phyloP scores from a whole-genome alignment of 2,329 filamentous ascomycete genomes.

The Leptosphaerulina australis region DNA sequence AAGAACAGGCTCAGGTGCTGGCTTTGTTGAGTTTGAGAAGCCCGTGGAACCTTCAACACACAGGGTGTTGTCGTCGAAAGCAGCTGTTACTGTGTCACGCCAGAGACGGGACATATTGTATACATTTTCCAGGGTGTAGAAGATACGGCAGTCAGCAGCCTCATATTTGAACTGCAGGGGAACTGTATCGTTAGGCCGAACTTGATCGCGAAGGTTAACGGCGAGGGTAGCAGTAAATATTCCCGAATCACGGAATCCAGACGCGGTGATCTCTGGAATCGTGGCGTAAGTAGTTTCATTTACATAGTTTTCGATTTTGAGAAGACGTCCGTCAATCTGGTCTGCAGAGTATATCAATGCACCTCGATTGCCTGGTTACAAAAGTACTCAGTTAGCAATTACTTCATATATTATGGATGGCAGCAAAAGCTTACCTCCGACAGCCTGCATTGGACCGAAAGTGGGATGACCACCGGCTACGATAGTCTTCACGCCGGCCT shows the following conservation, averaged over 20 bases:
- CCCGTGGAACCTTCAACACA: conserved; percentile 45
- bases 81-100: conserved; percentile 43
- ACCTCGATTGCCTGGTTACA: too few relatives aligned
- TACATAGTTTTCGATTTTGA: too few relatives aligned
- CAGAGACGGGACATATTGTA: conserved; percentile 48
- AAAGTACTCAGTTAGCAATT: too few relatives aligned
- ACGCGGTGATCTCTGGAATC: conserved; percentile 15
- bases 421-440: conserved; percentile 66
- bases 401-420: too few relatives aligned
- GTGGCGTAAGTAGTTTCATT: too few relatives aligned
- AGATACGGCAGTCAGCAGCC: conserved; percentile 50
- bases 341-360: too few relatives aligned
- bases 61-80: conserved; percentile 37
- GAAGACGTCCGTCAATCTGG: conserved; percentile 37
- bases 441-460: conserved; percentile 61
- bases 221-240: too few relatives aligned
- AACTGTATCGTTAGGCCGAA: conserved; percentile 37
- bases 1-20: too few relatives aligned
- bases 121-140: conserved; percentile 45
- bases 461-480: conserved; percentile 63
- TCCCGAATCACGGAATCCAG: too few relatives aligned
- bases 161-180: conserved; percentile 50
- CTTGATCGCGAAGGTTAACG: conserved; percentile 50
- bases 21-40: conserved; percentile 17
- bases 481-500: conserved; percentile 59